Evolutionary conservation across 257 asterid species (phyloP).

Genomic region (Gentiana dahurica): DNA sequence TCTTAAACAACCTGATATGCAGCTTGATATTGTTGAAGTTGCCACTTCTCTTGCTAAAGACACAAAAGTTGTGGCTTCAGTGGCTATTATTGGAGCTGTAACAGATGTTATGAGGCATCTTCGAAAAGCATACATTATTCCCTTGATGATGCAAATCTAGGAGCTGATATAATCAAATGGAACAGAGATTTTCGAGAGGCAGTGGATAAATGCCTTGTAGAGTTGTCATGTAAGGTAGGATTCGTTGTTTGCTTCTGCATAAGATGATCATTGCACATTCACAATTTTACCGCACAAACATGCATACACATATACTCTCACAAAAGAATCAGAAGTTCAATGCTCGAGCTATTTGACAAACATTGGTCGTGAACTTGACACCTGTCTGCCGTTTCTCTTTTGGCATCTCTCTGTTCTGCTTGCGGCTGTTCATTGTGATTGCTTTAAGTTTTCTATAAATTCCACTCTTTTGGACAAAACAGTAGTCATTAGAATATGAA

Average conservation of each 20-base stretch:
- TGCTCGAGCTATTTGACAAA: too few species aligned
- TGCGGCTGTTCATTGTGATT: too few species aligned
- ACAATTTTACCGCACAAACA: not conserved
- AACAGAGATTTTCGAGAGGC: conserved; percentile 61
- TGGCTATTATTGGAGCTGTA: conserved; percentile 75
- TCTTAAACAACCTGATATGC: conserved; percentile 77
- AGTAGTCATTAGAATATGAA: conserved; percentile 5
- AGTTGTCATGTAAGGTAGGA: conserved; percentile 64
- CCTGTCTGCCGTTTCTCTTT: too few species aligned
- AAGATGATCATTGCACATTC: not conserved
- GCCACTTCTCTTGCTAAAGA: conserved; percentile 58
- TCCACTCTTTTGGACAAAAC: not conserved
- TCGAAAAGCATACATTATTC: conserved; percentile 85
- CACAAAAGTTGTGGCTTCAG: conserved; percentile 60
- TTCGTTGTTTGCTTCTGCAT: too few species aligned
- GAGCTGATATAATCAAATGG: conserved; percentile 65
- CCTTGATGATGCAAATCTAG: conserved; percentile 65
- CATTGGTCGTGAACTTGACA: too few species aligned
- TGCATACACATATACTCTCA: not conserved
- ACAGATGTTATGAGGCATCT: conserved; percentile 91
- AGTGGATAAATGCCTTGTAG: conserved; percentile 81
- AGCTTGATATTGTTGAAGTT: conserved; percentile 78
- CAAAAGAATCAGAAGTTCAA: too few species aligned
- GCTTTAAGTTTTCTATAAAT: not conserved
- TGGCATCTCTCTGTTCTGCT: too few species aligned